Base-by-base conservation (phyloP, 2,329 filamentous ascomycete genomes). In the Biscogniauxia mediterranea region DNA sequence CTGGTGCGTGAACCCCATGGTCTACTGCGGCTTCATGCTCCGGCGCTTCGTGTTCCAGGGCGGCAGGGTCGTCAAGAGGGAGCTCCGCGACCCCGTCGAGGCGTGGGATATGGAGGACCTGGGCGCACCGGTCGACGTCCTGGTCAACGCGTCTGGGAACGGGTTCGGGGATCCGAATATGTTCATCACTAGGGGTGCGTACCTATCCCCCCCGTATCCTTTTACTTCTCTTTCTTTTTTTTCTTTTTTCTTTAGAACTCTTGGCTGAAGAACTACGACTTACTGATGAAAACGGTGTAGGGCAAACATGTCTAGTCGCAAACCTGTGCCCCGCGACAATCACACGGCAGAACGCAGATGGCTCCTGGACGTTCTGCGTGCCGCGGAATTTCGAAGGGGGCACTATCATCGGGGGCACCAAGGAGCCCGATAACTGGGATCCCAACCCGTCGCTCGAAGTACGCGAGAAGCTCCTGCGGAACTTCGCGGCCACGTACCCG, bases 331-430 rank as follows among this genome's bases (percentile, higher is more conserved):
- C 71, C 2, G 73, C 73, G 0, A 71, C 71, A 0, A 77, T 90
- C 20, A 90, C 88, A 2, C 79, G 83, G 25, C 85, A 90, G 66
- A 83, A 85, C 67, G 78, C 79, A 0, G 86, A 89, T 69, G 87
- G 87, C 0, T 81, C 78, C 8, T 89, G 86, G 85, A 80, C 81
- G 0, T 89, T 89, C 64, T 81, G 81, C 53, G 84, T 90, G 5
- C 86, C 87, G 0, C 80, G 88, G 2, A 82, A 81, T 8, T 82
- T 86, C 25, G 78, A 83, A 38, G 87, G 87, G 2, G 87, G 87
- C 2, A 89, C 87, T 0, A 78, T 90, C 49, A 82, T 90, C 20
- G 88, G 87, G 5, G 87, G 87, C 0, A 90, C 86, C 9, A 89
- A 88, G 70, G 83, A 89, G 68, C 78, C 80, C 0, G 75, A 82